These are phyloP conservation scores for Pseudozyma pruni DNA, from an alignment of 1,284 basidiomycete genomes.

Conservation along the genomic window DNA sequence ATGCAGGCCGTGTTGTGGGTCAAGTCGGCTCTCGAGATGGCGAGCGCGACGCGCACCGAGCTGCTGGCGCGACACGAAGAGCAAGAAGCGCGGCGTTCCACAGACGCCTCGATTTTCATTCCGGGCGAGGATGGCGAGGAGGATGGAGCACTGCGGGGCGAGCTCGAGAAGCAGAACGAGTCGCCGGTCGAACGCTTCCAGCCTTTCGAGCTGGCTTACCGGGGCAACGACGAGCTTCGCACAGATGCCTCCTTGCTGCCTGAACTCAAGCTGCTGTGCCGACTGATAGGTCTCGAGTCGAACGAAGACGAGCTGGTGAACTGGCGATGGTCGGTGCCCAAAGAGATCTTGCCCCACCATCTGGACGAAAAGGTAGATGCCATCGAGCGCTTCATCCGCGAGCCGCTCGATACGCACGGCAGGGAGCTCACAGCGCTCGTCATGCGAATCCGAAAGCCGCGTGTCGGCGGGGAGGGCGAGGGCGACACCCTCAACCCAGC, in stretches of 20 bases:
- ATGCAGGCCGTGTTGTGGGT: slow-evolving; percentile 62
- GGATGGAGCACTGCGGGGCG: slow-evolving; percentile 16
- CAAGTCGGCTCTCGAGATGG: slow-evolving; percentile 62
- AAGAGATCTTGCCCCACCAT: slow-evolving; percentile 39
- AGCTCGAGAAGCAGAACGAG: slow-evolving; percentile 36
- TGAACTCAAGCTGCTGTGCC: slow-evolving; percentile 63
- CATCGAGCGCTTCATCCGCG: slow-evolving; percentile 62
- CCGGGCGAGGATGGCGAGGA: slow-evolving; percentile 9
- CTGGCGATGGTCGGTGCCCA: slow-evolving; percentile 62
- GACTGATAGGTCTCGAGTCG: slow-evolving; percentile 55
- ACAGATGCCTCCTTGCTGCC: slow-evolving; percentile 53
- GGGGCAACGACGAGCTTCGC: slow-evolving; percentile 51
- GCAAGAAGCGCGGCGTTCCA: slow-evolving; percentile 17
- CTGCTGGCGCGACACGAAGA: slow-evolving; percentile 42
- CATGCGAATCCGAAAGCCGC: slow-evolving; percentile 48
- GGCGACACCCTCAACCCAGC: slow-evolving; percentile 16
- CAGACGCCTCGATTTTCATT: slow-evolving; percentile 1
- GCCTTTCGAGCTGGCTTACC: slow-evolving; percentile 35
- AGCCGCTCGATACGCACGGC: slow-evolving; percentile 51
- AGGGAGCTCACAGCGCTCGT: slow-evolving; percentile 46
- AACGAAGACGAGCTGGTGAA: slow-evolving; percentile 44
- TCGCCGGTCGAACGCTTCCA: slow-evolving; percentile 35
- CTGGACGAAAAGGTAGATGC: slow-evolving; percentile 56
- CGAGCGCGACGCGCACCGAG: slow-evolving; percentile 52
- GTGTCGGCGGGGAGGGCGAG: slow-evolving; percentile 10